These are phyloP conservation scores for Trichoderma pleuroti DNA, from an alignment of 2,329 filamentous ascomycete species.

Conservation along the genomic window DNA sequence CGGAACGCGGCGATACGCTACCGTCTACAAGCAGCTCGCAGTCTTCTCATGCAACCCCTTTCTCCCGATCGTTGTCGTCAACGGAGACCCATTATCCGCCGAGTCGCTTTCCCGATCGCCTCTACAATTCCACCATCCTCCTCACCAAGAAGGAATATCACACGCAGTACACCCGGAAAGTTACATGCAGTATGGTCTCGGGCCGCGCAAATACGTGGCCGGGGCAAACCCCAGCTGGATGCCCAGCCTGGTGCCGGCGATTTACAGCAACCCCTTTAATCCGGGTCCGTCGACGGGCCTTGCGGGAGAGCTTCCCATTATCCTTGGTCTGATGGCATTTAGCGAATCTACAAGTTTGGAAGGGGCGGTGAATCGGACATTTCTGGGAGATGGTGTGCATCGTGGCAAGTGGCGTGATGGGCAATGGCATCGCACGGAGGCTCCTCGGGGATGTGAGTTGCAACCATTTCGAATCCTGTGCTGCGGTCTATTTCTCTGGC, in stretches of 20 bases:
- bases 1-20: no score
- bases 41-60: conserved; percentile 38
- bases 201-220: conserved; percentile 29
- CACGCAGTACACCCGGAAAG: conserved; percentile 26
- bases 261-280: conserved; percentile 27
- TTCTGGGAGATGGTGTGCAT: conserved; percentile 19
- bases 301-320: conserved; percentile 36
- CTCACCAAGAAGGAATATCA: conserved; percentile 27
- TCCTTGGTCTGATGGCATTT: conserved; percentile 42
- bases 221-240: conserved; percentile 38
- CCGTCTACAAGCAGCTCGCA: conserved; percentile 27
- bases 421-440: conserved; percentile 24
- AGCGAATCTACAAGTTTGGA: conserved; percentile 2
- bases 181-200: conserved; percentile 18
- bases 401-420: conserved; percentile 26
- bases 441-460: conserved; percentile 30
- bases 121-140: conserved; percentile 10
- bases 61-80: conserved; percentile 34
- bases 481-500: not conserved
- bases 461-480: not conserved
- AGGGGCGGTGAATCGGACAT: conserved; percentile 21
- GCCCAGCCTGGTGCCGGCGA: conserved; percentile 34
- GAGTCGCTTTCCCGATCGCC: not conserved
- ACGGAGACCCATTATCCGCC: conserved; percentile 8
- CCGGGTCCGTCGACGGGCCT: conserved; percentile 31